Evolutionary conservation across 805 yeast species (phyloP), one percentile per base, ranked within the genome.

Genomic region (Lachancea quebecensis): DNA sequence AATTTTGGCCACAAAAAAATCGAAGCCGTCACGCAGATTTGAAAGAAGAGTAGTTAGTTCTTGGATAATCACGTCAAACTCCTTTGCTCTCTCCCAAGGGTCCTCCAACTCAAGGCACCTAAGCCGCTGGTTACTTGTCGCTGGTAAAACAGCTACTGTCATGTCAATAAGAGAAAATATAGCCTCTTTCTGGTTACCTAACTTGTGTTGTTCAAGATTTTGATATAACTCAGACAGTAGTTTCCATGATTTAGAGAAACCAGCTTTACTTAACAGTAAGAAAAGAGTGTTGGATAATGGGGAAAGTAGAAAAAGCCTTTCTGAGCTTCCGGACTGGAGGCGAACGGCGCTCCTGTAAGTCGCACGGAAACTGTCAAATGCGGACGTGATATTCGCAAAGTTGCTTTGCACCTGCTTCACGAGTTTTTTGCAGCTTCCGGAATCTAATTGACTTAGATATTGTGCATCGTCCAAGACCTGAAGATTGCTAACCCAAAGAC

Each of bases 261-360:
- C 76, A 32, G 74, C 69, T 12, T 59, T 66, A 2, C 71, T 70
- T 42, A 82, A 65, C 56, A 80, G 85, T 38, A 76, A 57, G 50
- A 70, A 74, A n/a, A 82, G 62, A 0, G 81, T 72, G 50, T 74
- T 74, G 0, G 85, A 78, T 42, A 82, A 60, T 0, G 89, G 89
- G 10, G 82, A 72, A 16, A 82, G 62, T 2, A 76, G 66, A 17
- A 79, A 57, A 11, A 81, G 62, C 32, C 63, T 54, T 12, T 52
- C 56, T 34, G 44, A 53, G 0, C 48, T 47, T 16, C 48, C 49
- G 10, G 61, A 44, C 4, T 45, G 46, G 5, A 51, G 50, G 31
- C 57, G 57, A n/a, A 52, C 55, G 30, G 54, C 38, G 2, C 54
- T 47, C 34, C 65, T 55, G 52, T 69, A 68, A 18, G 52, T 59